These are phyloP conservation scores for Coniochaeta sp. DNA, from an alignment of 2,329 filamentous ascomycete genomes.

Conservation along the genomic window DNA sequence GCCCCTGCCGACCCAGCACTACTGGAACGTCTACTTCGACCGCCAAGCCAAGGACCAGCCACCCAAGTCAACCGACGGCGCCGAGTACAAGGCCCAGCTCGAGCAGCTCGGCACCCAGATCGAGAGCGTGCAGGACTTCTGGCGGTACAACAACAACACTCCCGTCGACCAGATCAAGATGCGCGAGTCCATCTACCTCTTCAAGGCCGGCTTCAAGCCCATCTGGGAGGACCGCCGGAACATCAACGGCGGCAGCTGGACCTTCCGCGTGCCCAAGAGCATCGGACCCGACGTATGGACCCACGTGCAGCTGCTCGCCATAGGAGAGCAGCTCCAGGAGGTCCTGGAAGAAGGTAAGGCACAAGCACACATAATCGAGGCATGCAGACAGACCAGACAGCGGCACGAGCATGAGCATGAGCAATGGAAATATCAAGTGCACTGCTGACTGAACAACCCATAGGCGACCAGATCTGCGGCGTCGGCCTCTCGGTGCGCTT, in stretches of 20 bases:
- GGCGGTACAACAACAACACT: constrained; percentile 76
- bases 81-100: constrained; percentile 45
- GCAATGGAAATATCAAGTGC: background rate
- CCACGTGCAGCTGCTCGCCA: constrained; percentile 71
- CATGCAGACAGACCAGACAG: too few species aligned
- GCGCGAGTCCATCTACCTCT: constrained; percentile 71
- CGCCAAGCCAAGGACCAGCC: constrained; percentile 40
- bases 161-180: constrained; percentile 69
- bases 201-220: constrained; percentile 70
- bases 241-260: constrained; percentile 80
- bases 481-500: constrained; percentile 82
- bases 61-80: constrained; percentile 23
- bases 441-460: background rate
- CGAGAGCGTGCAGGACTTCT: constrained; percentile 79
- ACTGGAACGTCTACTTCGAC: constrained; percentile 68
- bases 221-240: constrained; percentile 86
- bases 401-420: too few species aligned
- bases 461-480: constrained; percentile 78
- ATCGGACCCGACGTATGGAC: constrained; percentile 71
- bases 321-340: constrained; percentile 72
- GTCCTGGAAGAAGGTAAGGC: constrained; percentile 61
- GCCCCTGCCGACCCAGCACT: constrained; percentile 69
- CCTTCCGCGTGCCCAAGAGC: constrained; percentile 78
- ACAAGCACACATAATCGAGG: background rate
- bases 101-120: constrained; percentile 59